Percentiles rank a stretch among this genome's conserved stretches.
phyloP scores from a whole-genome alignment of 495 filamentous ascomycete genomes.

The Penicillium chermesinum region DNA sequence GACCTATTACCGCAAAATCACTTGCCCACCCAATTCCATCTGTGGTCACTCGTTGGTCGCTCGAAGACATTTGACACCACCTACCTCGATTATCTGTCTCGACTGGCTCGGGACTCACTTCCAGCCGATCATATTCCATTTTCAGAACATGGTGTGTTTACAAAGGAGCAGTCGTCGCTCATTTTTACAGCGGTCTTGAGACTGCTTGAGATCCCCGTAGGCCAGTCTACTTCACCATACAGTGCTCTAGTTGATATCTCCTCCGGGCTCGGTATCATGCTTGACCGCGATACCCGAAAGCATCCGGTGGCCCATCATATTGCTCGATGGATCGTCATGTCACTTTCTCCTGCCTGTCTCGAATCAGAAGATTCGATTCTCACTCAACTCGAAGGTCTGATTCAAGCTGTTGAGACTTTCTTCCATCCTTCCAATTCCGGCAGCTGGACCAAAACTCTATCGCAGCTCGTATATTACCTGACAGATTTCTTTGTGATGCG shows the following conservation, averaged over 20 bases:
- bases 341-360: conserved; percentile 79
- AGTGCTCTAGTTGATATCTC: conserved; percentile 72
- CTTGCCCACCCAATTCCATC: conserved; percentile 86
- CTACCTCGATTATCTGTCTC: conserved; percentile 84
- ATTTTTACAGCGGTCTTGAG: conserved; percentile 90
- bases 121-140: conserved; percentile 71
- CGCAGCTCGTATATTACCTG: conserved; percentile 87
- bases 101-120: conserved; percentile 78
- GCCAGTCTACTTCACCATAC: conserved; percentile 92
- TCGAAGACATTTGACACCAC: conserved; percentile 82
- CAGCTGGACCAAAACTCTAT: conserved; percentile 81
- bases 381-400: conserved; percentile 81
- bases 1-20: conserved; percentile 77
- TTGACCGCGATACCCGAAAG: conserved; percentile 89
- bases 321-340: conserved; percentile 93
- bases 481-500: conserved; percentile 96
- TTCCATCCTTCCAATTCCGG: conserved; percentile 98
- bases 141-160: conserved; percentile 84
- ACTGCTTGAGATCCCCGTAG: conserved; percentile 92
- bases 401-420: conserved; percentile 96
- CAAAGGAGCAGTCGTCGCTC: conserved; percentile 82
- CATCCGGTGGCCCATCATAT: conserved; percentile 88
- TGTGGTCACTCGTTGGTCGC: conserved; percentile 90
- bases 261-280: conserved; percentile 73
- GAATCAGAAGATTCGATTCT: conserved; percentile 74